Evolutionary conservation across 441 rosid species (phyloP).

Genomic region (Sinapis alba): DNA sequence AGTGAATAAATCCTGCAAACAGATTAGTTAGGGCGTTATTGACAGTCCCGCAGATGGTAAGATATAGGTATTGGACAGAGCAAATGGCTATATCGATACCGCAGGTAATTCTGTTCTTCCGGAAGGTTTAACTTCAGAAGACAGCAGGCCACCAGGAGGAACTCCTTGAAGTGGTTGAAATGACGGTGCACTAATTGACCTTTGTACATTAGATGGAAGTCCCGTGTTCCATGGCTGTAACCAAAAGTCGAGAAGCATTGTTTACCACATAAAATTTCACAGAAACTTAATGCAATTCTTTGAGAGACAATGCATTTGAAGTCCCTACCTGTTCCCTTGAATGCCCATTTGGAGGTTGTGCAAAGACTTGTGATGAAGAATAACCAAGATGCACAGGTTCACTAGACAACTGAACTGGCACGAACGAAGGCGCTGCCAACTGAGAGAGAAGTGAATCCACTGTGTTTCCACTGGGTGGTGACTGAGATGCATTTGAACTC

Average conservation of each 20-base stretch:
- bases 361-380: too few relatives aligned
- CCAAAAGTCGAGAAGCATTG: conserved; percentile 23
- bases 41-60: not conserved
- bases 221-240: conserved; percentile 63
- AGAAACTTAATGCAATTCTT: too few relatives aligned
- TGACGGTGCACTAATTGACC: conserved; percentile 46
- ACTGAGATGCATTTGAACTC: conserved; percentile 53
- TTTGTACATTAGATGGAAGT: conserved; percentile 48
- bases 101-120: conserved; percentile 81
- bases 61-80: not conserved
- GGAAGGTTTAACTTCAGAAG: conserved; percentile 49
- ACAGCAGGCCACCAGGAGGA: conserved; percentile 6
- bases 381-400: too few relatives aligned
- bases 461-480: conserved; percentile 55
- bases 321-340: too few relatives aligned
- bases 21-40: not conserved
- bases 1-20: conserved; percentile 77
- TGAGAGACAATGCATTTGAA: too few relatives aligned
- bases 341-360: too few relatives aligned
- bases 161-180: conserved; percentile 46
- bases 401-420: too few relatives aligned
- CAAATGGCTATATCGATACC: conserved; percentile 43
- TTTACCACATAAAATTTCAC: too few relatives aligned
- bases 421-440: too few relatives aligned
- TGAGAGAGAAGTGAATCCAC: too few relatives aligned